These are phyloP conservation scores for Rosa hybrid DNA, from an alignment of 331 rosid species.

Conservation along the genomic window DNA sequence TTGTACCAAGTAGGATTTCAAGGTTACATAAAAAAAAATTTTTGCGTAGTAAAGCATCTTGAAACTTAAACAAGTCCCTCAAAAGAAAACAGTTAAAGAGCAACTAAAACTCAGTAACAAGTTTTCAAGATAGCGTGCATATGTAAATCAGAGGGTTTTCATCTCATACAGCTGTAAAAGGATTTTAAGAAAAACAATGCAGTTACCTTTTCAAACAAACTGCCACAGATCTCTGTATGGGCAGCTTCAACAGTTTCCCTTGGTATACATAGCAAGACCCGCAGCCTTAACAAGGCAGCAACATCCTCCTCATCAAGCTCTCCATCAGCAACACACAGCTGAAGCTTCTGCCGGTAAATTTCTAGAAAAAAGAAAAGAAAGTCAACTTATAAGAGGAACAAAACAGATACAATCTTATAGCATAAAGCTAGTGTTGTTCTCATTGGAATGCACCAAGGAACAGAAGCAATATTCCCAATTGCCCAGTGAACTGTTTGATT, in stretches of 20 bases:
- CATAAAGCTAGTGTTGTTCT: slow-evolving; percentile 12
- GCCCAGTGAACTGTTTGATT: neutral
- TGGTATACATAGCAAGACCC: slow-evolving; percentile 92
- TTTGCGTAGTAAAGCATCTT: slow-evolving; percentile 11
- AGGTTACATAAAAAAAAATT: neutral
- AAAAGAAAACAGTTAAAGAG: neutral
- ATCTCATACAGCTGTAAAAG: neutral
- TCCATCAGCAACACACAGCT: slow-evolving; percentile 83
- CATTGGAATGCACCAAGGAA: slow-evolving; percentile 3
- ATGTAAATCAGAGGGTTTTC: neutral
- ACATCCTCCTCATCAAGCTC: slow-evolving; percentile 79
- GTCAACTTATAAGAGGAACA: slow-evolving; percentile 32
- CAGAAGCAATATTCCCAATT: neutral
- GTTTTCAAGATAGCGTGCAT: neutral
- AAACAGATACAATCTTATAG: slow-evolving; percentile 8
- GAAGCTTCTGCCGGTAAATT: slow-evolving; percentile 96
- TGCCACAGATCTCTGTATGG: slow-evolving; percentile 94
- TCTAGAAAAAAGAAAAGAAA: slow-evolving; percentile 42
- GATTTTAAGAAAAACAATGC: slow-evolving; percentile 11
- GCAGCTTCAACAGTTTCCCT: slow-evolving; percentile 88
- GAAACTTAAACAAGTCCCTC: neutral
- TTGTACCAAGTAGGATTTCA: slow-evolving; percentile 13
- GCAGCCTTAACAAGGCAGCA: slow-evolving; percentile 77
- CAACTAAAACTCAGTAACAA: neutral
- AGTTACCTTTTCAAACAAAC: slow-evolving; percentile 87